These are phyloP conservation scores for Globisporangium polare DNA, from an alignment of 352 stramenopile species.

Conservation along the genomic window DNA sequence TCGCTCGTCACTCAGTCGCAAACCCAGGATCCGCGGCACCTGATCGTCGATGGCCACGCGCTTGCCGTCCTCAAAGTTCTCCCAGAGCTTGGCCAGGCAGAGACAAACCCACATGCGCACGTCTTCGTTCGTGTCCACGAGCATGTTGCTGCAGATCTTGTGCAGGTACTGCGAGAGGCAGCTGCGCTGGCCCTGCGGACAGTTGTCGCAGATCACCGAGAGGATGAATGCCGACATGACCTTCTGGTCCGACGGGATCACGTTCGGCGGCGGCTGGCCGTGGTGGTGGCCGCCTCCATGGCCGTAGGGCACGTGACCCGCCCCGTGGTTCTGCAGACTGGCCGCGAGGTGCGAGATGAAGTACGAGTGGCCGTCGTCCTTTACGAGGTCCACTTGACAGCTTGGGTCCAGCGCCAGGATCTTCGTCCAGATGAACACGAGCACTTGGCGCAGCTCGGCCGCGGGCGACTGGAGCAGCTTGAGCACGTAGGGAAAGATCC, in stretches of 20 bases:
- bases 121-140: constrained; percentile 58
- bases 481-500: constrained; percentile 98
- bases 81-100: constrained; percentile 94
- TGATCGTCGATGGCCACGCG: constrained; percentile 79
- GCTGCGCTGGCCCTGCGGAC: constrained; percentile 89
- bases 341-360: constrained; percentile 94
- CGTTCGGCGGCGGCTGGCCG: constrained; percentile 12
- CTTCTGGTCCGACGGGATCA: constrained; percentile 89
- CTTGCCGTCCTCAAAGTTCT: constrained; percentile 90
- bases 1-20: constrained; percentile 79
- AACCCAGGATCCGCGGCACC: constrained; percentile 80
- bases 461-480: constrained; percentile 96
- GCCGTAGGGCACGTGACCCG: constrained; percentile 9
- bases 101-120: constrained; percentile 87
- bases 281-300: constrained; percentile 9
- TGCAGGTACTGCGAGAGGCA: constrained; percentile 91
- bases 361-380: constrained; percentile 94
- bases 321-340: constrained; percentile 43
- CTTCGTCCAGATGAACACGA: constrained; percentile 92
- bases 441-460: constrained; percentile 93
- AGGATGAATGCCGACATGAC: constrained; percentile 96
- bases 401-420: constrained; percentile 96
- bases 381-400: constrained; percentile 95
- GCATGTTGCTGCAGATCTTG: constrained; percentile 68
- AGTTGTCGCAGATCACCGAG: constrained; percentile 92